These are phyloP conservation scores for Ceratobasidium theobromae DNA, from an alignment of 1,284 basidiomycete genomes.

Conservation along the genomic window DNA sequence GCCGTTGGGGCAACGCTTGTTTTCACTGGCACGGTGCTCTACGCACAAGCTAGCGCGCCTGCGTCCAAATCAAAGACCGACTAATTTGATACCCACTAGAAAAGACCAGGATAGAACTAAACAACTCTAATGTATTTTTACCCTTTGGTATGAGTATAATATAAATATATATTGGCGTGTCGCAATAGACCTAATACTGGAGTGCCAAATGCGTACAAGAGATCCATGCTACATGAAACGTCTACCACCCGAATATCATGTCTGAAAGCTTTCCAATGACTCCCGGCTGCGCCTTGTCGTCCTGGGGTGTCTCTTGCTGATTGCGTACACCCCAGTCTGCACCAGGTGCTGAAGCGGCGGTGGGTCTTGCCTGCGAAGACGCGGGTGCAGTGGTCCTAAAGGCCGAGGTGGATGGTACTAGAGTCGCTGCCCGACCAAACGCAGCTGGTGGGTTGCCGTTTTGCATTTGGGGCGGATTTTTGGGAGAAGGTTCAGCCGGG, in stretches of 20 bases:
- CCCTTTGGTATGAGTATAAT: not conserved
- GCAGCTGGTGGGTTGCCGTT: not conserved
- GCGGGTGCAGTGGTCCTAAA: slow-evolving; percentile 8
- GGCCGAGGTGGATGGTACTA: slow-evolving; percentile 9
- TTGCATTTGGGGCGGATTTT: not conserved
- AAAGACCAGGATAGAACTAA: not conserved
- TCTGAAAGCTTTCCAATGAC: slow-evolving; percentile 28
- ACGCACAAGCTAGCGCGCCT: slow-evolving; percentile 28
- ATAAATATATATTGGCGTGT: not conserved
- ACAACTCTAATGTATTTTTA: slow-evolving; percentile 15
- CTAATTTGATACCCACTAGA: not conserved
- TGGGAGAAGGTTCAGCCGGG: slow-evolving; percentile 15
- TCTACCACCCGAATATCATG: slow-evolving; percentile 27
- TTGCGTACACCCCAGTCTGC: slow-evolving; percentile 24
- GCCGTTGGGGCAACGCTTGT: slow-evolving; percentile 64
- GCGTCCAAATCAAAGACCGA: not conserved
- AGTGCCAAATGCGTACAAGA: not conserved
- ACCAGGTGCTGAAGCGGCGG: slow-evolving; percentile 7
- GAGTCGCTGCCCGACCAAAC: not conserved
- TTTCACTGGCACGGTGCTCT: slow-evolving; percentile 63
- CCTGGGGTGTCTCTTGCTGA: slow-evolving; percentile 1
- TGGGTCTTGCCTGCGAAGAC: not conserved
- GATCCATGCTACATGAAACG: not conserved
- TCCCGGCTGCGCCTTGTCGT: not conserved
- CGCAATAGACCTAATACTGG: not conserved